These are phyloP conservation scores for Farysia itapuensis DNA, from an alignment of 1,284 basidiomycete genomes.

Conservation along the genomic window DNA sequence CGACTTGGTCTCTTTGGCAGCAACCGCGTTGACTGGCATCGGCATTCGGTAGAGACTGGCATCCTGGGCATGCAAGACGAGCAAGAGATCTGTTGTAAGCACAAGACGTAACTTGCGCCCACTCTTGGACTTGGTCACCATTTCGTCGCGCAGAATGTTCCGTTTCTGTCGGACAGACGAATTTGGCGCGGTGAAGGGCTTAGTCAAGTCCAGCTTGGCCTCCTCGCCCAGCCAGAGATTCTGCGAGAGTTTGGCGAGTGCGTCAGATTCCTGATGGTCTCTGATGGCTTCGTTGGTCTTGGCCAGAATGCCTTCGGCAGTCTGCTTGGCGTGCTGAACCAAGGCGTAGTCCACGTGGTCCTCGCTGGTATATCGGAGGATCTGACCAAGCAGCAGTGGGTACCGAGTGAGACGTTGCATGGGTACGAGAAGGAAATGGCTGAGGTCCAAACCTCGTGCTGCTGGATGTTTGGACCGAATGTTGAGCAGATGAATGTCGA, in stretches of 20 bases:
- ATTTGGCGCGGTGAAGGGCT: conserved; percentile 78
- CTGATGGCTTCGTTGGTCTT: conserved; percentile 87
- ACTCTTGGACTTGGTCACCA: conserved; percentile 78
- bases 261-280: conserved; percentile 76
- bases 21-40: conserved; percentile 35
- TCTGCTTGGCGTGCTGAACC: conserved; percentile 68
- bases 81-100: conserved; percentile 57
- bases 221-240: conserved; percentile 70
- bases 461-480: conserved; percentile 73
- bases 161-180: conserved; percentile 58
- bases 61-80: conserved; percentile 44
- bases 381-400: conserved; percentile 86
- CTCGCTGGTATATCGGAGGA: conserved; percentile 87
- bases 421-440: conserved; percentile 84
- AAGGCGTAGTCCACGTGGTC: conserved; percentile 75
- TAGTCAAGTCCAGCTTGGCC: conserved; percentile 71
- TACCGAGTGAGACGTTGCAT: conserved; percentile 97
- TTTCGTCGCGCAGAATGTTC: conserved; percentile 76
- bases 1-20: conserved; percentile 10
- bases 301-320: conserved; percentile 73
- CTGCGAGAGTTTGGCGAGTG: conserved; percentile 72
- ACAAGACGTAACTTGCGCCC: conserved; percentile 71
- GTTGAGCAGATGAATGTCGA: conserved; percentile 73
- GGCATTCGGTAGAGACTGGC: conserved; percentile 44
- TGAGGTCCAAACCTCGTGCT: conserved; percentile 80